These are phyloP conservation scores for Firmiana major DNA, from an alignment of 345 rosid species.

Conservation along the genomic window DNA sequence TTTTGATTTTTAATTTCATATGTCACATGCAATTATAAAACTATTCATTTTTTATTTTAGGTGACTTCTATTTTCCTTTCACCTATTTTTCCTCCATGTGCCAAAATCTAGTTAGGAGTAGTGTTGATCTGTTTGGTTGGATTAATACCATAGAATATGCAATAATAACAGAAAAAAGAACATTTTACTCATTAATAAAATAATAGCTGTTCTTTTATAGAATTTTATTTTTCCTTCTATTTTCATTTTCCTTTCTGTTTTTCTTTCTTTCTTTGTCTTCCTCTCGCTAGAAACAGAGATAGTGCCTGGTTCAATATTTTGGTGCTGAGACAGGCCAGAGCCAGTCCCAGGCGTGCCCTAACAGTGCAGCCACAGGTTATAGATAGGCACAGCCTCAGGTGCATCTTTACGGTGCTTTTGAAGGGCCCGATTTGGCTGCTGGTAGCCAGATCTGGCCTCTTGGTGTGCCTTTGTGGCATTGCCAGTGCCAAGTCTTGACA, in stretches of 20 bases:
- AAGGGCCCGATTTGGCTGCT: background rate
- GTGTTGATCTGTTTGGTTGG: conserved; percentile 2
- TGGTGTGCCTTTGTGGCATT: background rate
- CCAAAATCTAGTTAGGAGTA: background rate
- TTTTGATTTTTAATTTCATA: background rate
- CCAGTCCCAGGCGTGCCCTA: background rate
- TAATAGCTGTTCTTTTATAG: background rate
- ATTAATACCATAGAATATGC: background rate
- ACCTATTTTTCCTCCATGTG: background rate
- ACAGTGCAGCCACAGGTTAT: background rate
- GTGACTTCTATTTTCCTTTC: background rate
- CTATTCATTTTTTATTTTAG: background rate
- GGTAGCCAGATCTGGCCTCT: background rate
- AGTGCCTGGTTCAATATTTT: background rate
- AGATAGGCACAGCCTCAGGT: background rate
- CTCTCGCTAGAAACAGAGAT: background rate
- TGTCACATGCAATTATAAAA: background rate
- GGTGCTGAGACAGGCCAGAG: background rate
- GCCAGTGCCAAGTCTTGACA: background rate
- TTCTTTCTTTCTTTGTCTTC: background rate
- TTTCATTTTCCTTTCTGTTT: background rate
- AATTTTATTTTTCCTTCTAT: background rate
- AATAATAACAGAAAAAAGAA: background rate
- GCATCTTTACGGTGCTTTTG: background rate
- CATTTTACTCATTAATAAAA: background rate